Conservation (phyloP, 2,329 filamentous ascomycete species). For the Pseudopyricularia cyperi region DNA sequence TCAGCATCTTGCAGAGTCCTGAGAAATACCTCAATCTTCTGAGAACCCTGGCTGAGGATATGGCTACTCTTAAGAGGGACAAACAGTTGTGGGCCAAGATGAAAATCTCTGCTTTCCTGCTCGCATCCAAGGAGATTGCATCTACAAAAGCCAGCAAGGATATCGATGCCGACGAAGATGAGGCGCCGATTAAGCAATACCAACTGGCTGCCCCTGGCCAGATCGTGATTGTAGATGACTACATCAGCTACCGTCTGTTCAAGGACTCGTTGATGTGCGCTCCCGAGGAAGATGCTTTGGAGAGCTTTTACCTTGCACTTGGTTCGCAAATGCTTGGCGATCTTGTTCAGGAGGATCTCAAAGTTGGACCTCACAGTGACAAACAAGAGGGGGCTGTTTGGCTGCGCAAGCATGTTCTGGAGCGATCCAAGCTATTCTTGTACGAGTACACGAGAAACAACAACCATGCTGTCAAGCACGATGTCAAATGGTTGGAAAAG, state of each 20-base stretch:
- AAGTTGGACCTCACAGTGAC: slow-evolving; percentile 51
- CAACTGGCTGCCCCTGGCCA: slow-evolving; percentile 59
- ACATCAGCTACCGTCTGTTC: slow-evolving; percentile 79
- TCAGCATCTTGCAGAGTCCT: slow-evolving; percentile 64
- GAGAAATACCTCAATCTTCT: slow-evolving; percentile 83
- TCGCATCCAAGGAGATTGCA: slow-evolving; percentile 68
- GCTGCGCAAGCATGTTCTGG: slow-evolving; percentile 70
- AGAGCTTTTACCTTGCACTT: slow-evolving; percentile 71
- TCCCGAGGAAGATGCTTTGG: slow-evolving; percentile 77
- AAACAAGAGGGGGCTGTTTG: slow-evolving; percentile 58
- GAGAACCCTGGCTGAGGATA: slow-evolving; percentile 64
- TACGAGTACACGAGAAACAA: slow-evolving; percentile 62
- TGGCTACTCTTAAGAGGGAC: slow-evolving; percentile 59
- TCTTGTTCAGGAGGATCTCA: slow-evolving; percentile 66
- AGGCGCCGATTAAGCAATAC: slow-evolving; percentile 60
- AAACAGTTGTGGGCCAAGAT: slow-evolving; percentile 66
- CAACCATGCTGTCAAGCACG: slow-evolving; percentile 68
- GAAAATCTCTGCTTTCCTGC: slow-evolving; percentile 61
- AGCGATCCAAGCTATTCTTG: slow-evolving; percentile 80
- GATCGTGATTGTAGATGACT: slow-evolving; percentile 76
- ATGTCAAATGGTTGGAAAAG: slow-evolving; percentile 81
- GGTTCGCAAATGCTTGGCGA: slow-evolving; percentile 66
- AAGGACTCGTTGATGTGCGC: slow-evolving; percentile 73
- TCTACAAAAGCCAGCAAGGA: slow-evolving; percentile 19
- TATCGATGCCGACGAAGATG: slow-evolving; percentile 43